Evolutionary conservation across 129 eudicot species (phyloP).

Genomic region (Saposhnikovia divaricata): DNA sequence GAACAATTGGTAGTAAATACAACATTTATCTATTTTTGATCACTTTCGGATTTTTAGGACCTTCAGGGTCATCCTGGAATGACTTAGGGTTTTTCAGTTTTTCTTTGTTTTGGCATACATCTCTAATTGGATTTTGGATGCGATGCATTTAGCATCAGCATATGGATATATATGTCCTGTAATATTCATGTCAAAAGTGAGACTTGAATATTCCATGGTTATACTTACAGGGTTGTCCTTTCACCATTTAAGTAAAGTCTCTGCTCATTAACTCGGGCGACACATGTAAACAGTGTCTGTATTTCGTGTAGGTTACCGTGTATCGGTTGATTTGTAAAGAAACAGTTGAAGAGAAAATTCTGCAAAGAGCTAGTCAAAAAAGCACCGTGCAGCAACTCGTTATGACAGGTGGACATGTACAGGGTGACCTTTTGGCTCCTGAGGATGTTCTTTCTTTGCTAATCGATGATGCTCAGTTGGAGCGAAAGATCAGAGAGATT

Average conservation of each 20-base stretch:
- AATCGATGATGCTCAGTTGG: constrained; percentile 89
- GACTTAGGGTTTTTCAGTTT: neutral
- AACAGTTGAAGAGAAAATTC: constrained; percentile 91
- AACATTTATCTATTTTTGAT: neutral
- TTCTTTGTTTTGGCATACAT: neutral
- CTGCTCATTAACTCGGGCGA: neutral
- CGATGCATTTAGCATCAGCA: neutral
- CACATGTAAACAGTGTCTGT: neutral
- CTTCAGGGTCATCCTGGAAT: constrained; percentile 1
- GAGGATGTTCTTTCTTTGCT: constrained; percentile 92
- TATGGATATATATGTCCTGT: neutral
- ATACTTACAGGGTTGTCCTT: neutral
- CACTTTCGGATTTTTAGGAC: neutral
- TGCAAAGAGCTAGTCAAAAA: constrained; percentile 95
- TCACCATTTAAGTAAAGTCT: neutral
- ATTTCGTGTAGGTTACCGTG: constrained; percentile 65
- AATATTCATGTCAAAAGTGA: neutral
- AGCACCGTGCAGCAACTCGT: constrained; percentile 96
- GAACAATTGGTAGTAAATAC: neutral
- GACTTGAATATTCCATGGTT: neutral
- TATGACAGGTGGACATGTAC: constrained; percentile 99
- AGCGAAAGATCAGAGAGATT: constrained; percentile 78
- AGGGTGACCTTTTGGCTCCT: constrained; percentile 94
- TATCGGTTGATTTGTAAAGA: constrained; percentile 93
- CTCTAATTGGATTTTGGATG: neutral